Base-by-base conservation (phyloP, 2,329 filamentous ascomycete species). In the Aspergillus uvarum region DNA sequence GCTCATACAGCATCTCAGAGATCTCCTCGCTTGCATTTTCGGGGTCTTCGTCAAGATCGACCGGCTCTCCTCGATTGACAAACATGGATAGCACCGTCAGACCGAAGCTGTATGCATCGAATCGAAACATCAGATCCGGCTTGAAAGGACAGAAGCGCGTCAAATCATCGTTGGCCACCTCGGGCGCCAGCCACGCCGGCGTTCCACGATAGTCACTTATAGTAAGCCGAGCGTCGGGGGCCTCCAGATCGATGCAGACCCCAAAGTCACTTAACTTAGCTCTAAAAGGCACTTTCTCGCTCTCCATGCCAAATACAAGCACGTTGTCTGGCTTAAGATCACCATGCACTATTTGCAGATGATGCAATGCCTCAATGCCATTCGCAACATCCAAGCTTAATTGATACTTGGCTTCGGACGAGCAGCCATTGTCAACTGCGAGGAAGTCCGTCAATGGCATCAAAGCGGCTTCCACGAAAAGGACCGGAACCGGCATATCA, bases 301-400 rank as follows among this genome's bases (percentile, higher is more conserved):
- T 64, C 10, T 47, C 56, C 6, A 65, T n/a, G 4, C 50, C 49
- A 54, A 70, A 71, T 1, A 72, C 63, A 12, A 72, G 65, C n/a
- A 72, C 63, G 51, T 72, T 72, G 31, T 71, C 69, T 5, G 68
- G 69, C 49, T 72, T 72, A 26, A 72, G 62, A 53, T 72, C 70
- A 3, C 69, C 69, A 50, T 72, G 69, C 3, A 71, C 65, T 12
- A 72, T 71, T 7, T 54, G 54, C 24, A 70, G 61, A 29, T 59
- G 58, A 57, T 72, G 69, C 12, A 72, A 59, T 16, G 67, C 66
- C 51, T 71, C 62, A 14, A 71, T 50, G 2, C 70, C 69, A 38
- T 64, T 64, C 3, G 63, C 58, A 19, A 66, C 55, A 59, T 71
- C 70, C 2, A 71, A 59, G 24, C 66, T 47, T n/a, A 72, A 54